A percentile compares a stretch with the other conserved stretches of the same genome.
Evolutionary conservation across 1,284 basidiomycete species (phyloP).

Genomic region (Trichosporon faecale): DNA sequence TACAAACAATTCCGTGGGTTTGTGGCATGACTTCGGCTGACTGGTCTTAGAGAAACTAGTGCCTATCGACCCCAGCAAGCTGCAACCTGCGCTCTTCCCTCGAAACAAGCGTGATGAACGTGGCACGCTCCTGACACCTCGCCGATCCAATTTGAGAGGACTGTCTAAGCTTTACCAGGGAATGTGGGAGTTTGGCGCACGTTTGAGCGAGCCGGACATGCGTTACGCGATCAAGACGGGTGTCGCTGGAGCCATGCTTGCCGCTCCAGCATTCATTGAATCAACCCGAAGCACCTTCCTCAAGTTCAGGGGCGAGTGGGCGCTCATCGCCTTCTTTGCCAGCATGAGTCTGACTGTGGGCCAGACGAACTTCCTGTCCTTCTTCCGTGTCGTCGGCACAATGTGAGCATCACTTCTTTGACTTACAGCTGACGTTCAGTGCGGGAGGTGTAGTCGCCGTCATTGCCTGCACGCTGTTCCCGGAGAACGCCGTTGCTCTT

Average conservation of each 20-base stretch:
- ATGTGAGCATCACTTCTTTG: slow-evolving; percentile 57
- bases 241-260: slow-evolving; percentile 63
- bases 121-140: slow-evolving; percentile 76
- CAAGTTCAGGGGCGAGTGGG: slow-evolving; percentile 85
- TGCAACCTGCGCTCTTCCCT: slow-evolving; percentile 67
- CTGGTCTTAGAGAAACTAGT: slow-evolving; percentile 60
- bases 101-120: slow-evolving; percentile 76
- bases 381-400: slow-evolving; percentile 73
- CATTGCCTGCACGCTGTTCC: slow-evolving; percentile 67
- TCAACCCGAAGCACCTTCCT: slow-evolving; percentile 72
- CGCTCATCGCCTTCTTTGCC: slow-evolving; percentile 84
- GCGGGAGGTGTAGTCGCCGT: slow-evolving; percentile 76
- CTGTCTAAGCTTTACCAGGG: slow-evolving; percentile 59
- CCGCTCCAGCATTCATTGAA: slow-evolving; percentile 81
- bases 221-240: slow-evolving; percentile 86
- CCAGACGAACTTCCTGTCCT: slow-evolving; percentile 72
- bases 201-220: slow-evolving; percentile 69
- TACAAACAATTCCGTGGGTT: slow-evolving; percentile 47
- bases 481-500: slow-evolving; percentile 69
- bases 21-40: neutral
- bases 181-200: slow-evolving; percentile 72
- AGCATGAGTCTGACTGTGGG: slow-evolving; percentile 80
- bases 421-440: slow-evolving; percentile 51
- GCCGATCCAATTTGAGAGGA: slow-evolving; percentile 46
- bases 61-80: slow-evolving; percentile 59